These are phyloP conservation scores for Metschnikowia similis DNA, from an alignment of 805 yeast genomes.

Conservation along the genomic window DNA sequence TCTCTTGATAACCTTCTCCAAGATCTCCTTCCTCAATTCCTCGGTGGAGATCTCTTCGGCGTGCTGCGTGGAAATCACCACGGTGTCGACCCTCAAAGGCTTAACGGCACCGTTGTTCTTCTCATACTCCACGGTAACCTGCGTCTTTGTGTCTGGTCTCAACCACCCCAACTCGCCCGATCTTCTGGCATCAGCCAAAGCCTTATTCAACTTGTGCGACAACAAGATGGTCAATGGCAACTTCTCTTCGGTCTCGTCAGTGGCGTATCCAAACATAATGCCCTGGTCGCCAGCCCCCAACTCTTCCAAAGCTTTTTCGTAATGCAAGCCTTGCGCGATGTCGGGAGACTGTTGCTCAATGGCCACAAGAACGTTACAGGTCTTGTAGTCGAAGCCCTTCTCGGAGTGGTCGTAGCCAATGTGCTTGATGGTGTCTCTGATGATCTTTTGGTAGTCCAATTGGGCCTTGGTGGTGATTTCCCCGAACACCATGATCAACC, in stretches of 20 bases:
- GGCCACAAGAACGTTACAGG: conserved; percentile 98
- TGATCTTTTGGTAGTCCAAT: conserved; percentile 93
- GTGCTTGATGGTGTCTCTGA: conserved; percentile 97
- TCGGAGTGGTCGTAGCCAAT: conserved; percentile 95
- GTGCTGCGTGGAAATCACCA: conserved; percentile 97
- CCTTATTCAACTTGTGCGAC: conserved; percentile 94
- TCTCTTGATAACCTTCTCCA: conserved; percentile 79
- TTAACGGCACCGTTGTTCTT: conserved; percentile 92
- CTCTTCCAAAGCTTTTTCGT: conserved; percentile 91
- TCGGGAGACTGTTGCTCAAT: conserved; percentile 99
- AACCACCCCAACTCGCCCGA: conserved; percentile 92
- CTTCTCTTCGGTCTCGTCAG: conserved; percentile 97
- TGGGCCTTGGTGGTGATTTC: conserved; percentile 97
- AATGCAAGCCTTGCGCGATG: conserved; percentile 98
- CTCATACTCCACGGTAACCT: conserved; percentile 95
- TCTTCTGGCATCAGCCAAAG: conserved; percentile 96
- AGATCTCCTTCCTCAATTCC: conserved; percentile 77
- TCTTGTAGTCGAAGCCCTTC: conserved; percentile 98
- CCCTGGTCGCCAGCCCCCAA: conserved; percentile 99
- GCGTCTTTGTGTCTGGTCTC: conserved; percentile 99
- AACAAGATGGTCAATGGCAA: conserved; percentile 91
- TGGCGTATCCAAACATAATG: conserved; percentile 99
- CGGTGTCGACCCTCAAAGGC: conserved; percentile 95
- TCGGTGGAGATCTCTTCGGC: conserved; percentile 93
- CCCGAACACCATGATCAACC: conserved; percentile 99